phyloP scores from a whole-genome alignment of 805 yeast genomes.

The Pichia exigua region DNA sequence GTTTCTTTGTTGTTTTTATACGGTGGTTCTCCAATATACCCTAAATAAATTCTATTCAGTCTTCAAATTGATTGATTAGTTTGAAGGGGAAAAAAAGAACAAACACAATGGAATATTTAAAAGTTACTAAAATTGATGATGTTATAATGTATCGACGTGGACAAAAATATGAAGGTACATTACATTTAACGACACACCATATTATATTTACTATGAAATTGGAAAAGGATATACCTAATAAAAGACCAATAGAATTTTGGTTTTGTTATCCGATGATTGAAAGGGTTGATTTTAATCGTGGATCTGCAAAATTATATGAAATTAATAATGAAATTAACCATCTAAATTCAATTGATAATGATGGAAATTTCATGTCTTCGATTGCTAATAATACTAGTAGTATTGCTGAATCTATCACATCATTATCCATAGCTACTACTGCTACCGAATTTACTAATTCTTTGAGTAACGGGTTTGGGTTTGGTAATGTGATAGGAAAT shows the following conservation, averaged over 20 bases:
- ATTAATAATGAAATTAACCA: neutral
- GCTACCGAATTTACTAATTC: conserved; percentile 17
- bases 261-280: conserved; percentile 81
- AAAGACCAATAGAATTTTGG: conserved; percentile 65
- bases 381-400: conserved; percentile 1
- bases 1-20: no score
- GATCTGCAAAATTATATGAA: conserved; percentile 35
- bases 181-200: conserved; percentile 72
- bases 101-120: conserved; percentile 44
- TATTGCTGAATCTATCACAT: neutral
- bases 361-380: neutral
- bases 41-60: neutral
- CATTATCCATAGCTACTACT: conserved; percentile 1
- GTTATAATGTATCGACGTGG: conserved; percentile 54
- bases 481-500: neutral
- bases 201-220: conserved; percentile 45
- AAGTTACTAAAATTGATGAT: conserved; percentile 40
- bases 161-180: conserved; percentile 42
- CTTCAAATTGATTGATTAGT: neutral
- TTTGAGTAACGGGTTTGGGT: conserved; percentile 7
- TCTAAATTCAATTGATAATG: neutral
- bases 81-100: no score
- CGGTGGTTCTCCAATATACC: no score
- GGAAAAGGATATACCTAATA: neutral
- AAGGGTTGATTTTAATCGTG: conserved; percentile 46